These are phyloP conservation scores for Chaetoceros tenuissimus DNA, from an alignment of 108 stramenopile genomes.

Conservation along the genomic window DNA sequence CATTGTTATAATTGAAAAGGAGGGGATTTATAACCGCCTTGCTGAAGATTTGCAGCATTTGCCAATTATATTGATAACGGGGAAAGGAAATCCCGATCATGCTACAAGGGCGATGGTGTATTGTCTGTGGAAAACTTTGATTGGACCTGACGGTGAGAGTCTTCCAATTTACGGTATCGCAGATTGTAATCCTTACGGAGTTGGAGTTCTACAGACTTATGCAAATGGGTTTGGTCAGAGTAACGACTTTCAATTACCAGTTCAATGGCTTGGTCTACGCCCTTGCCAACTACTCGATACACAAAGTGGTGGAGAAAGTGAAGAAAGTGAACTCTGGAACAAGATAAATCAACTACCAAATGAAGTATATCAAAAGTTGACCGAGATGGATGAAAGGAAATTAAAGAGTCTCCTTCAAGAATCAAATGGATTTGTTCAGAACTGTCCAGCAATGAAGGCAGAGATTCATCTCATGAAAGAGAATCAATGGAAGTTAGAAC, in stretches of 20 bases:
- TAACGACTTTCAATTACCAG: slow-evolving; percentile 37
- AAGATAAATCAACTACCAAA: slow-evolving; percentile 57
- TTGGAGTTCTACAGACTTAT: slow-evolving; percentile 65
- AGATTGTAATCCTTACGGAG: slow-evolving; percentile 80
- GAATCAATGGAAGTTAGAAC: slow-evolving; percentile 59
- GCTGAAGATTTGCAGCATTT: slow-evolving; percentile 88
- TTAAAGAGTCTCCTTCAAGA: slow-evolving; percentile 33
- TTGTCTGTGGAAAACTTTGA: slow-evolving; percentile 35
- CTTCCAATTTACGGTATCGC: slow-evolving; percentile 69
- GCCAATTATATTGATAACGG: slow-evolving; percentile 93
- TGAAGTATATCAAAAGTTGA: slow-evolving; percentile 70
- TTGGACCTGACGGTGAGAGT: too few relatives aligned
- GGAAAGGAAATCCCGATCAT: slow-evolving; percentile 93
- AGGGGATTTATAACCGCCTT: slow-evolving; percentile 93
- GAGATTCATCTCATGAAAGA: slow-evolving; percentile 46
- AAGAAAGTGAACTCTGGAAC: slow-evolving; percentile 68
- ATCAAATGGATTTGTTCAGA: slow-evolving; percentile 17
- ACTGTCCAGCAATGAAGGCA: slow-evolving; percentile 2
- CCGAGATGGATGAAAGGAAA: slow-evolving; percentile 46
- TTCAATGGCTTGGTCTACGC: slow-evolving; percentile 71
- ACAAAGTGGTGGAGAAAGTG: slow-evolving; percentile 21
- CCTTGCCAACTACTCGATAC: slow-evolving; percentile 42
- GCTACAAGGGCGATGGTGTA: slow-evolving; percentile 76
- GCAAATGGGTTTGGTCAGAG: slow-evolving; percentile 33
- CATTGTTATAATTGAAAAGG: slow-evolving; percentile 96